These are phyloP conservation scores for Neurospora hispaniola DNA, from an alignment of 495 filamentous ascomycete species.

Conservation along the genomic window DNA sequence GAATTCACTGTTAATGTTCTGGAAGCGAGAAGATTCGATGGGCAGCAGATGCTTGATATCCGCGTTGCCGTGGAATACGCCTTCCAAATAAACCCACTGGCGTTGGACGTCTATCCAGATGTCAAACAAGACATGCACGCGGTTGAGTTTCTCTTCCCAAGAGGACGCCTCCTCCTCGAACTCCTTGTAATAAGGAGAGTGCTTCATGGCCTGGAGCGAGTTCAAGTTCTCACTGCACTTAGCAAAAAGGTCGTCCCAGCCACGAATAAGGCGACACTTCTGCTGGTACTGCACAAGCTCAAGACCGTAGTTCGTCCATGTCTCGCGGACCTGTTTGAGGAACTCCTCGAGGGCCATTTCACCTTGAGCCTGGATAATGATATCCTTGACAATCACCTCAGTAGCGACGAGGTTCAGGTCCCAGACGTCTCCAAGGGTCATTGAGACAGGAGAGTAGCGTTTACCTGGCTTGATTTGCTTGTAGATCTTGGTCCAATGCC, in stretches of 20 bases:
- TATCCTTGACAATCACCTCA: conserved; percentile 77
- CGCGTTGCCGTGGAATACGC: conserved; percentile 95
- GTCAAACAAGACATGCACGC: conserved; percentile 94
- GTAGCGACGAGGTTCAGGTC: conserved; percentile 81
- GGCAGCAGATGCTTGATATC: conserved; percentile 98
- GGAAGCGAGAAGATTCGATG: conserved; percentile 89
- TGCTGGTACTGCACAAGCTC: conserved; percentile 96
- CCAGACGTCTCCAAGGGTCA: conserved; percentile 96
- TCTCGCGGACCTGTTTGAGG: conserved; percentile 90
- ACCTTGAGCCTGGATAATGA: conserved; percentile 91
- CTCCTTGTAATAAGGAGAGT: conserved; percentile 97
- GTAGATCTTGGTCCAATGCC: conserved; percentile 96
- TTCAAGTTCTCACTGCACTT: conserved; percentile 98
- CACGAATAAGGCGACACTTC: conserved; percentile 92
- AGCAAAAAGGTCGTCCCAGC: conserved; percentile 96
- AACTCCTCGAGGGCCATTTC: conserved; percentile 99
- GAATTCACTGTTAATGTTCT: conserved; percentile 98
- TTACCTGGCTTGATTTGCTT: conserved; percentile 85
- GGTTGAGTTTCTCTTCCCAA: conserved; percentile 98
- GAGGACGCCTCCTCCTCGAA: conserved; percentile 93
- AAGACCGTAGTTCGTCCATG: conserved; percentile 87
- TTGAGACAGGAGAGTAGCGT: conserved; percentile 81
- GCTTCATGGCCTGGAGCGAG: conserved; percentile 95
- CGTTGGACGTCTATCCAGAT: conserved; percentile 99
- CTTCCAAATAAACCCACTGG: conserved; percentile 98